Conservation (phyloP, 2,329 filamentous ascomycete species). For the Teratosphaeriaceae sp. region DNA sequence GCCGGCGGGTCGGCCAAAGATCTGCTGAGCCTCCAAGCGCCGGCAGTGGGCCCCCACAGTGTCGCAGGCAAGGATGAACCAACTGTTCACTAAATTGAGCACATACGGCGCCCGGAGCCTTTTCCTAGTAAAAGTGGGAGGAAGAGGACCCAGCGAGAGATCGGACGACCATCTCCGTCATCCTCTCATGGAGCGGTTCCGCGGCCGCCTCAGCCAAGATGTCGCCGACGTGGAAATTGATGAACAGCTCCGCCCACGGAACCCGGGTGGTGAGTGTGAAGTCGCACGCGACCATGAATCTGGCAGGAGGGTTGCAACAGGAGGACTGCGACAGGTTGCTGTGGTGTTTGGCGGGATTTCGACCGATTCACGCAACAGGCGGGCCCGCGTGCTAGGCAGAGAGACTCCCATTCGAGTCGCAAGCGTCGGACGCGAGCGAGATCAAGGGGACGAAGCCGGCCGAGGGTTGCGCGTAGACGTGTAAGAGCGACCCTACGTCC, state of each 20-base stretch:
- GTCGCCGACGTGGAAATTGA: neutral
- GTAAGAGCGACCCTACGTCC: neutral
- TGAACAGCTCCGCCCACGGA: neutral
- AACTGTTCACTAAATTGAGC: neutral
- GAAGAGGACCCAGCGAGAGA: neutral
- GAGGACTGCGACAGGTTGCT: neutral
- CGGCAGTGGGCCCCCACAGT: neutral
- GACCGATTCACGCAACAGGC: neutral
- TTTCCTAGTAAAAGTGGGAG: too few relatives aligned
- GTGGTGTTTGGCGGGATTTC: neutral
- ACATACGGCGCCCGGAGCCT: too few relatives aligned
- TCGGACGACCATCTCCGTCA: neutral
- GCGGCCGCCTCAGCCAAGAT: neutral
- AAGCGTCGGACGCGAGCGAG: neutral
- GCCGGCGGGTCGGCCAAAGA: slow-evolving; percentile 52
- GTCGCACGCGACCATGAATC: slow-evolving; percentile 1
- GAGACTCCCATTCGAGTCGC: neutral
- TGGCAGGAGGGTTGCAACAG: too few relatives aligned
- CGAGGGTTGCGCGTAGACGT: neutral
- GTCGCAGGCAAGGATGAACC: neutral
- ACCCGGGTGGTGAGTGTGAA: neutral
- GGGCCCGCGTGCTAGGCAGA: neutral
- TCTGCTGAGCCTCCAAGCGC: neutral
- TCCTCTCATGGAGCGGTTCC: neutral
- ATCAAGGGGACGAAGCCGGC: neutral